Evolutionary conservation across 108 stramenopile species (phyloP).

Genomic region (Licmophora abbreviata): DNA sequence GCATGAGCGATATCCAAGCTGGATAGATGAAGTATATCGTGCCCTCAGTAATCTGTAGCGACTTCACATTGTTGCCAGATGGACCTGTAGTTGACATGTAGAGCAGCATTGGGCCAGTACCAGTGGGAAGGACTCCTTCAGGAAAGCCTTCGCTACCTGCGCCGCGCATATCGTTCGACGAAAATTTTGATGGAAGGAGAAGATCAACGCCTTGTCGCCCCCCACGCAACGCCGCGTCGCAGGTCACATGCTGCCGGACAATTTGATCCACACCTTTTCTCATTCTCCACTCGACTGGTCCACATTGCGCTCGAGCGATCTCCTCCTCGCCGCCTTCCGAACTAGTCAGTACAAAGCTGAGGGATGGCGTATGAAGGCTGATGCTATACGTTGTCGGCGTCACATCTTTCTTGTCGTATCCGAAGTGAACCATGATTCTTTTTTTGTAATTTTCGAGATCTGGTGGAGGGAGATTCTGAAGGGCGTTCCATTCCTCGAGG

Average conservation of each 20-base stretch:
- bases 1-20: slow-evolving; percentile 32
- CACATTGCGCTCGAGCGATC: slow-evolving; percentile 22
- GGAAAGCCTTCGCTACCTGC: slow-evolving; percentile 3
- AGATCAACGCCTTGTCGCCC: not conserved
- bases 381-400: slow-evolving; percentile 62
- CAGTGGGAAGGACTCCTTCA: slow-evolving; percentile 5
- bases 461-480: slow-evolving; percentile 25
- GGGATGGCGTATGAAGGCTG: slow-evolving; percentile 9
- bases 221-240: slow-evolving; percentile 18
- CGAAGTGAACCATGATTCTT: slow-evolving; percentile 48
- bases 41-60: slow-evolving; percentile 38
- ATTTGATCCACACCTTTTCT: slow-evolving; percentile 34
- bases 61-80: slow-evolving; percentile 40
- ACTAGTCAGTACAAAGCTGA: slow-evolving; percentile 17
- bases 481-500: slow-evolving; percentile 48
- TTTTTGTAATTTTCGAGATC: slow-evolving; percentile 23
- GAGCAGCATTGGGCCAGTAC: slow-evolving; percentile 18
- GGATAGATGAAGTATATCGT: slow-evolving; percentile 47
- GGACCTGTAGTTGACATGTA: slow-evolving; percentile 48
- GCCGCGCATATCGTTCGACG: not conserved
- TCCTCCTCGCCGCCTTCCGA: not conserved
- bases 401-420: slow-evolving; percentile 71
- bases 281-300: slow-evolving; percentile 30
- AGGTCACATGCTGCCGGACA: slow-evolving; percentile 20
- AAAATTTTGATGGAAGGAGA: slow-evolving; percentile 21